Percentiles rank a stretch among this genome's conserved stretches.
Conservation (phyloP, 169 alveolate species). For the Toxoplasma gondii region DNA sequence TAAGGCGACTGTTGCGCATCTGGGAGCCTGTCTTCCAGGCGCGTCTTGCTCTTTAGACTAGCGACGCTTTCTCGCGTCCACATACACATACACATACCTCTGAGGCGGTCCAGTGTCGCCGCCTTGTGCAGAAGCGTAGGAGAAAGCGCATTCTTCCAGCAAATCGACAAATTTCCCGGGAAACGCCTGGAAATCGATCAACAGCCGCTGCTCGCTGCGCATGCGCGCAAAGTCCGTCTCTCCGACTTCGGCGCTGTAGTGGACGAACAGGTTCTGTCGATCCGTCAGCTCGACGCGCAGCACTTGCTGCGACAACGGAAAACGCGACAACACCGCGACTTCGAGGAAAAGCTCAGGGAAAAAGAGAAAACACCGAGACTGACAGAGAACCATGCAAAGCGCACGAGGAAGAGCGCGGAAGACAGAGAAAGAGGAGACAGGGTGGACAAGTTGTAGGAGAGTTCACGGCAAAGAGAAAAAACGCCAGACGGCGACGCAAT, state of each 20-base stretch:
- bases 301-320: background rate
- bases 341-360: background rate
- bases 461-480: background rate
- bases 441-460: background rate
- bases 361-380: background rate
- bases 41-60: no score
- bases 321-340: background rate
- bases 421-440: background rate
- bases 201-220: conserved; percentile 69
- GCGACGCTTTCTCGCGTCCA: no score
- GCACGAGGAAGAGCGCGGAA: background rate
- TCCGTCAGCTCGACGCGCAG: conserved; percentile 14
- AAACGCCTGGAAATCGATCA: conserved; percentile 72
- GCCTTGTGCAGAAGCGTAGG: no score
- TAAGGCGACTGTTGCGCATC: no score
- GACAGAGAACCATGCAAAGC: background rate
- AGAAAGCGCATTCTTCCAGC: conserved; percentile 5
- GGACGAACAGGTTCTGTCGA: conserved; percentile 1
- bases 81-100: no score
- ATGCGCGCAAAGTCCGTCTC: conserved; percentile 64
- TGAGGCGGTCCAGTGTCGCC: no score
- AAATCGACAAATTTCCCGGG: conserved; percentile 64
- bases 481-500: no score
- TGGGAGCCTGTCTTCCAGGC: no score
- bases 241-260: conserved; percentile 31